phyloP scores from a whole-genome alignment of 2,329 filamentous ascomycete genomes.

The Teratosphaeria pseudoeucalypti region DNA sequence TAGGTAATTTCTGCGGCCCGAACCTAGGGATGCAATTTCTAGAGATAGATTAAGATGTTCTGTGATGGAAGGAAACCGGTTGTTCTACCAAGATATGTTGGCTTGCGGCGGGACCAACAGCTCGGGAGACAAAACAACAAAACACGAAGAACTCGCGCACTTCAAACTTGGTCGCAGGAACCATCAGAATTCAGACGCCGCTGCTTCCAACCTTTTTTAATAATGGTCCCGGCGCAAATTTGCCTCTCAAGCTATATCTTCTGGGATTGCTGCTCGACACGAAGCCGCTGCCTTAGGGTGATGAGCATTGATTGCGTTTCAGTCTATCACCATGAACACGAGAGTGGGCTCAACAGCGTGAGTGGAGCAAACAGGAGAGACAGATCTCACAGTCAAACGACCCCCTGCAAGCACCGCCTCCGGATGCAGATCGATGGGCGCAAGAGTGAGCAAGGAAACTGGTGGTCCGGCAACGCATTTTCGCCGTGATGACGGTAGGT shows the following conservation, averaged over 20 bases:
- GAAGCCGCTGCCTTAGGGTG: too few relatives aligned
- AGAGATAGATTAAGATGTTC: background rate
- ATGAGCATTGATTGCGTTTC: background rate
- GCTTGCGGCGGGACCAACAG: background rate
- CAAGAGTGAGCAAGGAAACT: background rate
- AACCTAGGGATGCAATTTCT: background rate
- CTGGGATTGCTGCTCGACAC: too few relatives aligned
- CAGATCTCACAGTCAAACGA: background rate
- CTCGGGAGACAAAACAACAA: background rate
- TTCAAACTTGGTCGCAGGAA: background rate
- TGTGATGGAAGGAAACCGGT: background rate
- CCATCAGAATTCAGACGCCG: background rate
- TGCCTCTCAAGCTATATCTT: too few relatives aligned
- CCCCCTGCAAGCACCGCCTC: background rate
- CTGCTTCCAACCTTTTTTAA: background rate
- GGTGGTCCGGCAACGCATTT: background rate
- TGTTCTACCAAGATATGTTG: background rate
- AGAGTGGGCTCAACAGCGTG: background rate
- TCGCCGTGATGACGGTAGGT: background rate
- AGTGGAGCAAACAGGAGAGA: background rate
- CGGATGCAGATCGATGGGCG: background rate
- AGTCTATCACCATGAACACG: background rate
- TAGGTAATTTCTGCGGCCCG: background rate
- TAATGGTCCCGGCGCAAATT: too few relatives aligned
- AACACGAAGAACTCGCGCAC: background rate